Percentiles rank a stretch among this genome's conserved stretches.
These are phyloP conservation scores for Hypericum perforatum DNA, from an alignment of 345 rosid genomes.

Conservation along the genomic window DNA sequence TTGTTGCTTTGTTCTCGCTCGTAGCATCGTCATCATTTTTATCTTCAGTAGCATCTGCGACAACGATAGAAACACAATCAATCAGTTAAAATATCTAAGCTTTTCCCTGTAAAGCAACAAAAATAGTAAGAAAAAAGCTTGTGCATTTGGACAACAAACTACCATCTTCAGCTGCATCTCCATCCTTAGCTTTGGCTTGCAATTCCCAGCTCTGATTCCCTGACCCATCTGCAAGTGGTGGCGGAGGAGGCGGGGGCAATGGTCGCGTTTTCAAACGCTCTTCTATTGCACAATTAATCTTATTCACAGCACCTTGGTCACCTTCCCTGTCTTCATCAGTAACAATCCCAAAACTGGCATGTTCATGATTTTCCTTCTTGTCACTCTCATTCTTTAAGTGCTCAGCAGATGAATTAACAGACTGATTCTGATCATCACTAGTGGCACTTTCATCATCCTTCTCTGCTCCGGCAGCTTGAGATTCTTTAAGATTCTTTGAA, in stretches of 20 bases:
- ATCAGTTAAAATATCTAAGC: not conserved
- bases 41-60: slow-evolving; percentile 43
- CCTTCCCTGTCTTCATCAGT: slow-evolving; percentile 80
- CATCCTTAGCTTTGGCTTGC: slow-evolving; percentile 53
- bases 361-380: slow-evolving; percentile 43
- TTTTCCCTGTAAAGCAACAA: not conserved
- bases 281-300: slow-evolving; percentile 57
- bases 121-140: not conserved
- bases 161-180: slow-evolving; percentile 44
- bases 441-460: slow-evolving; percentile 36
- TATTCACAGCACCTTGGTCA: slow-evolving; percentile 62
- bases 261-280: slow-evolving; percentile 81
- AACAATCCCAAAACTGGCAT: slow-evolving; percentile 57
- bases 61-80: not conserved
- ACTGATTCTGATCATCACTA: slow-evolving; percentile 34
- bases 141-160: slow-evolving; percentile 12
- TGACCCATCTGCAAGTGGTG: slow-evolving; percentile 36
- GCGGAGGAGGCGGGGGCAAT: slow-evolving; percentile 84
- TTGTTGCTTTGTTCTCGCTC: slow-evolving; percentile 43
- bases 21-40: slow-evolving; percentile 60
- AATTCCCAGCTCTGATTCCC: slow-evolving; percentile 39
- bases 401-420: slow-evolving; percentile 23
- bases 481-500: slow-evolving; percentile 50
- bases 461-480: slow-evolving; percentile 30
- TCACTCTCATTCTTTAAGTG: slow-evolving; percentile 43